Evolutionary conservation across 177 flowering plant genomes (phyloP).

Genomic region (Tripterygium wilfordii): DNA sequence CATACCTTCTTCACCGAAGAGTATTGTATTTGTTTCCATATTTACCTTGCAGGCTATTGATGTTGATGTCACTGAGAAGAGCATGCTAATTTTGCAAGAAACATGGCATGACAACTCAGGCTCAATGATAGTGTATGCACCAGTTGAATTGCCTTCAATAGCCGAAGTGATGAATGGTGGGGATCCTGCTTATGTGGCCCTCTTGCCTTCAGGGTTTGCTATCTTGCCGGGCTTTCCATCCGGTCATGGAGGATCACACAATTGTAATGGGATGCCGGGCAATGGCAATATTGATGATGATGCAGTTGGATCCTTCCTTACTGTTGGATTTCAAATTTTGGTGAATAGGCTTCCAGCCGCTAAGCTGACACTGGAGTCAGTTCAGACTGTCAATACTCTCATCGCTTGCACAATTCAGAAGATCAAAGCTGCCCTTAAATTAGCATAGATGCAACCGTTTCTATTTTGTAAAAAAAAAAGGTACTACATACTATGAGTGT

Average conservation of each 20-base stretch:
- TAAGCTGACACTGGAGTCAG: constrained; percentile 42
- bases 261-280: constrained; percentile 3
- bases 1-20: not conserved
- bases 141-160: constrained; percentile 31
- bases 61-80: constrained; percentile 19
- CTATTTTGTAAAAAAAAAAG: too few species aligned
- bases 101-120: constrained; percentile 41
- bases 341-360: constrained; percentile 29
- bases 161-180: constrained; percentile 36
- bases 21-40: not conserved
- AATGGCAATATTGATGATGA: not conserved
- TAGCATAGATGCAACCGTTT: not conserved
- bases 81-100: constrained; percentile 51
- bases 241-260: not conserved
- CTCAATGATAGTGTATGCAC: constrained; percentile 43
- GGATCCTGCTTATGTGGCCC: constrained; percentile 33
- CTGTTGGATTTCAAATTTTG: constrained; percentile 56
- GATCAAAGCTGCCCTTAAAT: constrained; percentile 31
- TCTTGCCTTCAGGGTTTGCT: constrained; percentile 60
- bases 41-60: constrained; percentile 20
- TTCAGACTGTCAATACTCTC: constrained; percentile 40
- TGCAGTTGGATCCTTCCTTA: constrained; percentile 33
- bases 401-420: constrained; percentile 39
- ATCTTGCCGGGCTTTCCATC: constrained; percentile 31
- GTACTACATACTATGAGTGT: too few species aligned